Evolutionary conservation across 73 alveolate genomes (phyloP).

Genomic region (Breviolum minutum): DNA sequence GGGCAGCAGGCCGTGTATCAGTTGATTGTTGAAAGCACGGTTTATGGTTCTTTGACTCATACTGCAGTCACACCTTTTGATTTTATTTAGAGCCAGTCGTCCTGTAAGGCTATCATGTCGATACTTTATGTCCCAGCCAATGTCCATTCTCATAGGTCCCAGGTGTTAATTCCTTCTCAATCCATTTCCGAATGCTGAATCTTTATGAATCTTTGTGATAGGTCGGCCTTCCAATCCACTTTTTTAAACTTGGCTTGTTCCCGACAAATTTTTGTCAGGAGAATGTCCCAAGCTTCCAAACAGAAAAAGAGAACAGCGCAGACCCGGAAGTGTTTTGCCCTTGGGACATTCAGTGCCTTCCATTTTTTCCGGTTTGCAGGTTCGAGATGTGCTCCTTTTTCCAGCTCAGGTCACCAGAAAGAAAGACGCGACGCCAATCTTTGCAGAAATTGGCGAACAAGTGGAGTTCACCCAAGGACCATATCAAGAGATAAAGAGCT

Average conservation of each 20-base stretch:
- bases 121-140: no score
- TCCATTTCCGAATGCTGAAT: not conserved
- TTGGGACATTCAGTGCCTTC: not conserved
- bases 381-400: not conserved
- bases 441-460: slow-evolving; percentile 7
- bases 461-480: slow-evolving; percentile 69
- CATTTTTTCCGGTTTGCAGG: not conserved
- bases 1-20: not conserved
- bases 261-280: not conserved
- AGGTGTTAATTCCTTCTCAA: not conserved
- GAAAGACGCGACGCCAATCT: not conserved
- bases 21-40: no score
- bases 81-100: no score
- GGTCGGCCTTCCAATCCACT: no score
- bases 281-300: not conserved
- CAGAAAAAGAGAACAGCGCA: slow-evolving; percentile 45
- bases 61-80: no score
- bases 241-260: no score
- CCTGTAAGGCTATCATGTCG: no score
- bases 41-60: no score
- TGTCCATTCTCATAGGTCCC: not conserved
- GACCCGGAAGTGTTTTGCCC: slow-evolving; percentile 26
- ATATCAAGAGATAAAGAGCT: not conserved
- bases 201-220: not conserved
- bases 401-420: slow-evolving; percentile 45